phyloP scores from a whole-genome alignment of 352 stramenopile genomes.

The Phytopythium delawarense region DNA sequence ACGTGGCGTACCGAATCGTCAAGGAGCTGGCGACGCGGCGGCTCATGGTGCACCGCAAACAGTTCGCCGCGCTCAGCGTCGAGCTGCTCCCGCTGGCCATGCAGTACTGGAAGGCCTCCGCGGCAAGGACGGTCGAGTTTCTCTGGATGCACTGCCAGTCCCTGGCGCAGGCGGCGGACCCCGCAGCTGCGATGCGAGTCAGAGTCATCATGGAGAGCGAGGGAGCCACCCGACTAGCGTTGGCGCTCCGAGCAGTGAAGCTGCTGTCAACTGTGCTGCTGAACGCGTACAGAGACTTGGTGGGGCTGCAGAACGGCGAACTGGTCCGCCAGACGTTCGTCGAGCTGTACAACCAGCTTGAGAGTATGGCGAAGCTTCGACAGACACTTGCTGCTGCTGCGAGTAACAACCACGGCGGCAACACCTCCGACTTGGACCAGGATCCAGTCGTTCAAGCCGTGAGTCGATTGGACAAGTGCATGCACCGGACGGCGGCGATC shows the following conservation, averaged over 20 bases:
- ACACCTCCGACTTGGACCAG: slow-evolving; percentile 11
- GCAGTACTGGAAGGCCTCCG: slow-evolving; percentile 48
- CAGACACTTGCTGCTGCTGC: slow-evolving; percentile 14
- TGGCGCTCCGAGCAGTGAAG: slow-evolving; percentile 56
- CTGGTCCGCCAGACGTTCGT: slow-evolving; percentile 55
- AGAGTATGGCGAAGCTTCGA: slow-evolving; percentile 50
- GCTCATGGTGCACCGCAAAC: slow-evolving; percentile 80
- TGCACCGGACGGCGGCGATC: slow-evolving; percentile 55
- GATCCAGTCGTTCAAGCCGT: slow-evolving; percentile 3
- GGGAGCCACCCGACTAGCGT: slow-evolving; percentile 22
- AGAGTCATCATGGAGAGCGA: slow-evolving; percentile 8
- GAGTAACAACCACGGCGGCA: background rate
- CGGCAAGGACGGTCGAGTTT: slow-evolving; percentile 27
- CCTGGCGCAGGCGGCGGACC: background rate
- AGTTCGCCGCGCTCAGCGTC: slow-evolving; percentile 70
- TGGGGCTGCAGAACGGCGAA: slow-evolving; percentile 44
- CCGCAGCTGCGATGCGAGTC: slow-evolving; percentile 8
- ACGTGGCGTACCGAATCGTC: slow-evolving; percentile 66
- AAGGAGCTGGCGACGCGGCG: slow-evolving; percentile 75
- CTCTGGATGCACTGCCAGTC: slow-evolving; percentile 21
- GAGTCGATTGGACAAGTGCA: slow-evolving; percentile 54
- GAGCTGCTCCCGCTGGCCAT: slow-evolving; percentile 55
- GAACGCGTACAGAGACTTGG: slow-evolving; percentile 67
- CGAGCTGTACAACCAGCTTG: slow-evolving; percentile 68
- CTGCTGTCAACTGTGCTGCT: slow-evolving; percentile 65